phyloP scores from a whole-genome alignment of 2,329 filamentous ascomycete genomes.

The Podosphaera xanthii region DNA sequence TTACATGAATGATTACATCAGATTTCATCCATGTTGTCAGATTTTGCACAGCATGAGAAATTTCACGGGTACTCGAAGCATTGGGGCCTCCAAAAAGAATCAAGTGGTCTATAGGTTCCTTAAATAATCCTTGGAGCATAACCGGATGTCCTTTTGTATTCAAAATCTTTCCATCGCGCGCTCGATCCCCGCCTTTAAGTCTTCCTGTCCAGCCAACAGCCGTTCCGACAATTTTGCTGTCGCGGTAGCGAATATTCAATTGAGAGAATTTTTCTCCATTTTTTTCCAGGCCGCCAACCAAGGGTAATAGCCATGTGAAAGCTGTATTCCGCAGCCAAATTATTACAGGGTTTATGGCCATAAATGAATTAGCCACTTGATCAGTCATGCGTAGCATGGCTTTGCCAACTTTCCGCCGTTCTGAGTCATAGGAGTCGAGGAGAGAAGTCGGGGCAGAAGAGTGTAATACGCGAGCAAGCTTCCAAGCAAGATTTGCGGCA shows the following conservation, averaged over 20 bases:
- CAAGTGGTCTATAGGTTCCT: constrained; percentile 13
- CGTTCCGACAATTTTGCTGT: constrained; percentile 18
- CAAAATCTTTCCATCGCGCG: constrained; percentile 19
- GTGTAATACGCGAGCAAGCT: constrained; percentile 25
- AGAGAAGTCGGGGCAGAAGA: constrained; percentile 23
- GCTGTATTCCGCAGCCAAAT: constrained; percentile 19
- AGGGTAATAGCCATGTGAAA: constrained; percentile 20
- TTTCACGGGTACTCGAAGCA: background rate
- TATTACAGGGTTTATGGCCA: constrained; percentile 18
- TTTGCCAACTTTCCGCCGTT: constrained; percentile 32
- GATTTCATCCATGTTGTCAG: background rate
- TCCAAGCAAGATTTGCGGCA: constrained; percentile 37
- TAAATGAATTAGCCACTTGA: constrained; percentile 19
- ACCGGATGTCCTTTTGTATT: constrained; percentile 3
- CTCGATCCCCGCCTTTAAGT: constrained; percentile 24
- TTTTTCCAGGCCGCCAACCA: constrained; percentile 7
- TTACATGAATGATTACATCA: too few species aligned
- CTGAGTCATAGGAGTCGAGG: constrained; percentile 36
- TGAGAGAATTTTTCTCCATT: constrained; percentile 18
- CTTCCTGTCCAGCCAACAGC: constrained; percentile 15
- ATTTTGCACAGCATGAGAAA: background rate
- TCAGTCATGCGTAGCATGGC: constrained; percentile 17
- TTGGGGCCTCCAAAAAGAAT: constrained; percentile 13
- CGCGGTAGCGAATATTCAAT: constrained; percentile 22
- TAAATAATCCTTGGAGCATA: constrained; percentile 13